Percentiles rank a stretch among this genome's conserved stretches.
These are phyloP conservation scores for Magnusiomyces paraingens DNA, from an alignment of 1,139 yeast species.

Conservation along the genomic window DNA sequence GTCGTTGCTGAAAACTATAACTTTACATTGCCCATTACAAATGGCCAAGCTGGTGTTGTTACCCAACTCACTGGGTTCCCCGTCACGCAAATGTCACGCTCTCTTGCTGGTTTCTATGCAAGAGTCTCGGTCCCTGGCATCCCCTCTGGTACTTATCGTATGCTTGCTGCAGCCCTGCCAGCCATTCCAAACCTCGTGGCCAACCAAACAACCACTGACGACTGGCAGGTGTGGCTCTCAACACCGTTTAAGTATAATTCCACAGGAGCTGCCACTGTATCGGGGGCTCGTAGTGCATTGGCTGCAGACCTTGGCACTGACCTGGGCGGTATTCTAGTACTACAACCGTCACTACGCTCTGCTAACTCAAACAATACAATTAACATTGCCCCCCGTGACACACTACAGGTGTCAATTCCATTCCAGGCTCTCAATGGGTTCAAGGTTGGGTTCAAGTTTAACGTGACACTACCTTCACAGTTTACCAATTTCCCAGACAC, in stretches of 20 bases:
- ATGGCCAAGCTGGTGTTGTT: slow-evolving; percentile 11
- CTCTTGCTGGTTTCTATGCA: slow-evolving; percentile 8
- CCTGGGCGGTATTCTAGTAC: slow-evolving; percentile 2
- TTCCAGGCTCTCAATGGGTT: slow-evolving; percentile 3
- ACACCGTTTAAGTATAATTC: slow-evolving; percentile 7
- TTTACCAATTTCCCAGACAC: slow-evolving; percentile 9
- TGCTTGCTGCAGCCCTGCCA: slow-evolving; percentile 11
- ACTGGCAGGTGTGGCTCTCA: slow-evolving; percentile 11
- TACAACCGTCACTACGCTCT: neutral
- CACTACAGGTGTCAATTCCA: slow-evolving; percentile 7
- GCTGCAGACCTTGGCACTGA: slow-evolving; percentile 8
- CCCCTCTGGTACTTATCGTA: slow-evolving; percentile 11
- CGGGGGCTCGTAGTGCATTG: neutral
- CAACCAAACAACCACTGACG: slow-evolving; percentile 1
- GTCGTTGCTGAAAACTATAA: slow-evolving; percentile 5
- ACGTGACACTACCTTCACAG: slow-evolving; percentile 9
- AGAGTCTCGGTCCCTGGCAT: slow-evolving; percentile 5
- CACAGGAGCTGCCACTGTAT: neutral
- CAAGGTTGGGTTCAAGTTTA: slow-evolving; percentile 7
- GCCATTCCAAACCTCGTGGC: slow-evolving; percentile 7
- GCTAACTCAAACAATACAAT: neutral
- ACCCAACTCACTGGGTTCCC: slow-evolving; percentile 8
- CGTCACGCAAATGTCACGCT: slow-evolving; percentile 9
- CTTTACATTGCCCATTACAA: slow-evolving; percentile 9
- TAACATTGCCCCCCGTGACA: slow-evolving; percentile 10